Evolutionary conservation across 2,329 filamentous ascomycete genomes (phyloP), one percentile per base, ranked within the genome.

Genomic region (Stemphylium vesicarium): DNA sequence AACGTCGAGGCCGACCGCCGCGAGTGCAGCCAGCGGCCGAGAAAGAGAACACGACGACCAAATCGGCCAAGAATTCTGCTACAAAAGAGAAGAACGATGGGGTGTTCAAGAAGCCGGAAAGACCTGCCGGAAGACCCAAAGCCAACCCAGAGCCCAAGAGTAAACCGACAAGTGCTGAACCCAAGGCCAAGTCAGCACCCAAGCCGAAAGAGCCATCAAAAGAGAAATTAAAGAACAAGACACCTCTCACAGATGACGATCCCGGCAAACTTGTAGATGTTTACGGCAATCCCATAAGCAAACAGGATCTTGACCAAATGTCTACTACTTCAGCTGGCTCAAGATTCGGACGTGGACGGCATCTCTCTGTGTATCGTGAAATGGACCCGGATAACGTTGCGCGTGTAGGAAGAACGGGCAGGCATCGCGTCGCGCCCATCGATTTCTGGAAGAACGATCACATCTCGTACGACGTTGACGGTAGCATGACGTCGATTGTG

Each of bases 391-490:
- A 73, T 9, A 57, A 66, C 24, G 56, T 68, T 39, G 64, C 66
- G 22, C 60, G 60, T 0, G 55, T 71, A 11, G 68, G 65, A 24
- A 87, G 92, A 49, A 94, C 89, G 11, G 93, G 92, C 2, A 86
- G 95, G 52, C 85, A 86, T 47, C 91, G 90, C 9, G 88, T 91
- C 58, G 85, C 86, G 56, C 95, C 93, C 0, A 77, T 97, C 31
- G 86, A 91, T 22, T 96, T 84, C 72, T 98, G 94, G 94, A 87
- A 87, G 66, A 92, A 92, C 62, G 94, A 98, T 72, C 85, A 85
- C 49, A 85, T 89, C 41, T 84, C 92, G 18, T 91, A 87, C 68
- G 86, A 88, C 46, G 80, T 84, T 15, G 84, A 86, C 20, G 85
- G 87, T 1, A 87, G 84, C 11, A 88, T 94, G 64, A 90, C 91